Evolutionary conservation across 83 land plant genomes (phyloP), one percentile per base, ranked within the genome.

Genomic region (Picea abies): DNA sequence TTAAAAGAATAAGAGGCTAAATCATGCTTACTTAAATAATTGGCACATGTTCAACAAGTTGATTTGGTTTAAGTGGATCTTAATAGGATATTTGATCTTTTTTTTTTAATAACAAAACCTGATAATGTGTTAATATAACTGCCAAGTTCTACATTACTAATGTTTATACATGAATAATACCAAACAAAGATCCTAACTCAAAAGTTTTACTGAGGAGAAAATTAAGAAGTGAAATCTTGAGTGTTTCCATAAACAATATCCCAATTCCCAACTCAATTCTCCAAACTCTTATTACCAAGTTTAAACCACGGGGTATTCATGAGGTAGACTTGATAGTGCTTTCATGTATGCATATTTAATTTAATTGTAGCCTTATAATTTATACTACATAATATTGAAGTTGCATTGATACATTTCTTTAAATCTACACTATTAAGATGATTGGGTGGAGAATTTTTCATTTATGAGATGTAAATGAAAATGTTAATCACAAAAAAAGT

Each of bases 181-280:
- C 86, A 91, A 90, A 86, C 85, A 87, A 87, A 15, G 91, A 91
- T 37, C 90, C 90, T 0, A 8, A 32, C 35, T 32, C 90, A 91
- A 91, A 79, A 17, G 83, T 88, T 8, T 56, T 78, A 47, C 47
- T 88, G 60, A 87, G 90, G 67, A 82, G 90, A 58, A 83, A 88
- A 71, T 80, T 85, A 23, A 85, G 68, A 61, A 85, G 81, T 44
- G 87, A 85, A 25, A 88, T 84, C 69, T 58, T 85, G 25, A 83
- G 49, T 7, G 41, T 16, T 17, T 61, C 87, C 11, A 85, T 85
- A 79, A 79, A 49, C 17, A 76, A 80, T 76, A 83, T 90, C 78
- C 92, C 94, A 16, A 67, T 87, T 6, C 92, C 94, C 47, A 88
- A 85, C 60, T 90, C 89, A 8, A 90, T 87, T 61, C 44, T 92